Base-by-base conservation (phyloP, 2,329 filamentous ascomycete genomes). In the Mariannaea sp. region DNA sequence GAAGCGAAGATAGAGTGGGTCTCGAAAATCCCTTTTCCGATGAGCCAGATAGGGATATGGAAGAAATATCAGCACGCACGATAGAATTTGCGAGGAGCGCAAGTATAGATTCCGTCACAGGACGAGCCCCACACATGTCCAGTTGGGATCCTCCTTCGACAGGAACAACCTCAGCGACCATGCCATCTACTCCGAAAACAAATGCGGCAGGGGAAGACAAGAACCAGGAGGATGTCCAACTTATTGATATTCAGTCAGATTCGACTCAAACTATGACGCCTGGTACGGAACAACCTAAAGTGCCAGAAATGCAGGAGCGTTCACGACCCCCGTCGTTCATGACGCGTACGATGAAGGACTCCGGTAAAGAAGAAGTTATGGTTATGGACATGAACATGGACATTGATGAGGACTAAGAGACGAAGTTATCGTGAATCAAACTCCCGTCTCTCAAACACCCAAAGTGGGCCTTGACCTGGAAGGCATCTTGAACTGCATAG, bases 291-390 rank as follows among this genome's bases (percentile, higher is more conserved):
- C 60, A 45, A 35, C n/a, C 53, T 8, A 71, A 67, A 44, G 64
- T 56, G n/a, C 76, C 76, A 1, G 76, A 79, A 59, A 79, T 79
- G 76, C 73, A 76, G 58, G 75, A 79, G 56, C 71, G 73, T 24
- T 56, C 58, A 29, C 59, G 62, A n/a, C 64, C 62, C 7, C 62
- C 65, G 9, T 47, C 65, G 10, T 66, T 72, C 8, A 61, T 70
- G 47, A 39, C 59, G 3, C 22, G 58, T 12, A 52, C 56, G 20
- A 54, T 19, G 20, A 9, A 56, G 52, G 50, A 64, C 56, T 38
- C 61, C 48, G 55, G 53, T 13, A 29, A 58, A 44, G 57, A 56
- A 16, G 61, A 64, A 13, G 16, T 30, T 36, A 67, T 68, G 49
- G 51, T 67, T 16, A n/a, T 53, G 6, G 49, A 56, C 22, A 14